A percentile compares a stretch with the other conserved stretches of the same genome.
These are phyloP conservation scores for Pyrenochaeta sp. DNA, from an alignment of 2,329 filamentous ascomycete species.

Conservation along the genomic window DNA sequence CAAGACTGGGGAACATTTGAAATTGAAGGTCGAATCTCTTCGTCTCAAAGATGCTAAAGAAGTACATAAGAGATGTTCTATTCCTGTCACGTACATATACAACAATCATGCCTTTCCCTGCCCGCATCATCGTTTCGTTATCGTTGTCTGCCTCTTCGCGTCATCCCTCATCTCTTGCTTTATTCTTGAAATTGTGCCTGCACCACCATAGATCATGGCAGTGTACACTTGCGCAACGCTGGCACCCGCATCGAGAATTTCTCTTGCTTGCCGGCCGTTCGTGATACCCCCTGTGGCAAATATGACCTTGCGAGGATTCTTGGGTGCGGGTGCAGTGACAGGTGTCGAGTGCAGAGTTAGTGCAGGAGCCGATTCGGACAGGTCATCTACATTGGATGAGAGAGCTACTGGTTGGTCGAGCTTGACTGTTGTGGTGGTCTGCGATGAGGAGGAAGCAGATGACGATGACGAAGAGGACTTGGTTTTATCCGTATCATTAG, in stretches of 20 bases:
- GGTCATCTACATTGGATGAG: constrained; percentile 40
- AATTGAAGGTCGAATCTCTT: neutral
- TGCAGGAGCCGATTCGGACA: constrained; percentile 38
- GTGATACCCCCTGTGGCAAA: constrained; percentile 95
- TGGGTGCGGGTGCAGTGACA: constrained; percentile 33
- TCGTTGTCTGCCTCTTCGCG: constrained; percentile 30
- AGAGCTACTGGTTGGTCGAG: constrained; percentile 26
- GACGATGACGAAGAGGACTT: constrained; percentile 6
- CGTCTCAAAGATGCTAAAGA: neutral
- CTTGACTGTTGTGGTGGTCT: constrained; percentile 26
- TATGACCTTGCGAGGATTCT: constrained; percentile 72
- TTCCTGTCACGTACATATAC: neutral
- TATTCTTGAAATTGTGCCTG: constrained; percentile 66
- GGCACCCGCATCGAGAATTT: constrained; percentile 86
- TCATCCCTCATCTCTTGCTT: constrained; percentile 61
- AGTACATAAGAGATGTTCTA: neutral
- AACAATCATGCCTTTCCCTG: neutral
- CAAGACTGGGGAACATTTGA: too few species aligned
- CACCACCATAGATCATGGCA: constrained; percentile 70
- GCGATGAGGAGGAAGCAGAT: constrained; percentile 8
- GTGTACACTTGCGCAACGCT: constrained; percentile 94
- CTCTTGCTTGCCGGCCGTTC: constrained; percentile 81
- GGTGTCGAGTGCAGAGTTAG: constrained; percentile 28
- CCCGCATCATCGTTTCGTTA: constrained; percentile 19
- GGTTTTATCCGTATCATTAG: constrained; percentile 26